Conservation (phyloP, 768 basidiomycete genomes). For the Glaciozyma antarctica region DNA sequence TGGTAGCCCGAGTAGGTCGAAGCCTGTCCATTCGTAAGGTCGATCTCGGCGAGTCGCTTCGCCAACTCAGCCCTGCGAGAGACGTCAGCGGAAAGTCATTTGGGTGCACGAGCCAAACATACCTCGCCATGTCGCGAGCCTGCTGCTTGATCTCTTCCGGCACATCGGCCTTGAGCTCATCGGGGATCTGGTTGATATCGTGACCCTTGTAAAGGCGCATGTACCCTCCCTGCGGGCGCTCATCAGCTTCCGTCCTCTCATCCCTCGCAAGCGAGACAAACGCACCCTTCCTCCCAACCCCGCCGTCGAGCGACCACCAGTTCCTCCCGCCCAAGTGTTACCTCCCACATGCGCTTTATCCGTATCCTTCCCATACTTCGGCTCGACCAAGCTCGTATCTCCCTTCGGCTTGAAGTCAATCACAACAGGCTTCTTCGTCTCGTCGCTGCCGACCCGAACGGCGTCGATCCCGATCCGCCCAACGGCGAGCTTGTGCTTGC, state of each 20-base stretch:
- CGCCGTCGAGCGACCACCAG: slow-evolving; percentile 21
- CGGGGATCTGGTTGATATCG: slow-evolving; percentile 16
- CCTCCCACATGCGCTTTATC: slow-evolving; percentile 24
- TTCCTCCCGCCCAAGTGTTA: slow-evolving; percentile 27
- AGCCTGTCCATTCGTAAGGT: slow-evolving; percentile 12
- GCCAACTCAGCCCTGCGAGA: slow-evolving; percentile 16
- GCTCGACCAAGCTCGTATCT: slow-evolving; percentile 10
- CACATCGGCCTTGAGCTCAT: slow-evolving; percentile 19
- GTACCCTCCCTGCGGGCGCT: slow-evolving; percentile 17
- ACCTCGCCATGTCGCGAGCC: slow-evolving; percentile 27
- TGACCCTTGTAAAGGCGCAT: slow-evolving; percentile 17
- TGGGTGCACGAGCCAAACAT: neutral
- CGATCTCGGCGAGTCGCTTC: slow-evolving; percentile 11
- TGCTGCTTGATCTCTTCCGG: slow-evolving; percentile 19
- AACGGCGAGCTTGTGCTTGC: slow-evolving; percentile 13
- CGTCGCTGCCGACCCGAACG: neutral
- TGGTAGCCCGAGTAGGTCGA: slow-evolving; percentile 14
- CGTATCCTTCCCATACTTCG: slow-evolving; percentile 21
- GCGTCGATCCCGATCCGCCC: slow-evolving; percentile 22
- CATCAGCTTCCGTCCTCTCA: neutral
- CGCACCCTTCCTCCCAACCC: slow-evolving; percentile 16
- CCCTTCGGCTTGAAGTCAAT: slow-evolving; percentile 26
- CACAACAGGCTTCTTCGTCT: slow-evolving; percentile 12
- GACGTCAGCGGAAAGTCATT: neutral
- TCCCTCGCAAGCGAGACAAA: too few species aligned